Evolutionary conservation across 192 early-diverging fungal genomes (phyloP), one percentile per base, ranked within the genome.

Genomic region (Entomortierella beljakovae): DNA sequence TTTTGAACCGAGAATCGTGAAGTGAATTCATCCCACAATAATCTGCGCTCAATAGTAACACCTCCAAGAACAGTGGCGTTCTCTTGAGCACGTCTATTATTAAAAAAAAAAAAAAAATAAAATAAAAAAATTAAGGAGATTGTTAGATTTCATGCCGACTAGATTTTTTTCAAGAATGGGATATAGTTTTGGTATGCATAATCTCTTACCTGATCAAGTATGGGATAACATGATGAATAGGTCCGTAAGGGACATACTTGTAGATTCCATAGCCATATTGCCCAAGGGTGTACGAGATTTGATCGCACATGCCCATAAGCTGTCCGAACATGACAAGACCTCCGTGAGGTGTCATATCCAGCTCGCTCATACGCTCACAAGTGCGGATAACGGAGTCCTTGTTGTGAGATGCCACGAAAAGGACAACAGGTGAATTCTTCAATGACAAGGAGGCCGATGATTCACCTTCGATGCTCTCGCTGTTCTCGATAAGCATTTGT

Each of bases 171-270:
- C 18, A 29, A 57, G 25, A 37, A 16, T 0, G 48, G 18, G 22
- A 42, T 38, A 9, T 52, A 23, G 13, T 38, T n/a, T 10, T 6
- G 35, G 33, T 9, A 10, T 34, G 28, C 29, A 31, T 82, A n/a
- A n/a, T n/a, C n/a, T 85, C 84, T 92, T 92, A 74, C 59, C 97
- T 92, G 46, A 96, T 85, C 61, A 99, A 83, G 71, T 96, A 99
- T 6, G 97, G 96, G 77, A 99, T 94, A 46, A 95, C 92, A 65
- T 96, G 93, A 23, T 91, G 86, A 38, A 99, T 89, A 32, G 91
- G 86, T 29, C 96, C 97, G 80, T 97, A 99, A 0, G 96, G 93
- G 6, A 99, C 87, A 73, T 96, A 96, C 88, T 98, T 98, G 88
- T 93, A 96, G 58, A 93, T 91, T 68, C 87, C 87, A 64, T 92